Evolutionary conservation across 805 yeast species (phyloP).

Genomic region (Wickerhamiella shivajii): DNA sequence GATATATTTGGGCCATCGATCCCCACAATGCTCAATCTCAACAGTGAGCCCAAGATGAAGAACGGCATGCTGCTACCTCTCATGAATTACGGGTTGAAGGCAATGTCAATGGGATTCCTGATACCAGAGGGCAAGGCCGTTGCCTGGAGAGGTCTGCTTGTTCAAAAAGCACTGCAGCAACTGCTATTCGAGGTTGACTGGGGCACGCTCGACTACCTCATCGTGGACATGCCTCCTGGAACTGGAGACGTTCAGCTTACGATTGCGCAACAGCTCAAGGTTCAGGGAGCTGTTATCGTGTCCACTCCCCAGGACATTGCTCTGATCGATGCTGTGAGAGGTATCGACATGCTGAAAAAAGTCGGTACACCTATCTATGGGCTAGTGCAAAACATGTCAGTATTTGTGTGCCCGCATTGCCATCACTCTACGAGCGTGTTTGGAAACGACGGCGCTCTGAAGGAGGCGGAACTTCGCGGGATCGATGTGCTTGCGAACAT

Average conservation of each 20-base stretch:
- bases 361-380: slow-evolving; percentile 63
- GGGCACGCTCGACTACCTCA: slow-evolving; percentile 49
- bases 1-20: slow-evolving; percentile 79
- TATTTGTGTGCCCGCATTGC: slow-evolving; percentile 62
- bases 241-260: slow-evolving; percentile 82
- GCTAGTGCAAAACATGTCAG: slow-evolving; percentile 71
- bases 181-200: slow-evolving; percentile 71
- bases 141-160: slow-evolving; percentile 79
- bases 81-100: slow-evolving; percentile 56
- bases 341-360: slow-evolving; percentile 62
- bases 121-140: slow-evolving; percentile 49
- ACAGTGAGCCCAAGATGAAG: slow-evolving; percentile 53
- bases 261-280: slow-evolving; percentile 58
- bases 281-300: slow-evolving; percentile 70
- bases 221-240: slow-evolving; percentile 83
- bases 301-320: slow-evolving; percentile 84
- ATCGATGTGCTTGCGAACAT: slow-evolving; percentile 47
- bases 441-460: slow-evolving; percentile 48
- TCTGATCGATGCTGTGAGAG: slow-evolving; percentile 62
- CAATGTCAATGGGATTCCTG: slow-evolving; percentile 84
- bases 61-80: slow-evolving; percentile 49
- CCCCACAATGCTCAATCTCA: slow-evolving; percentile 53
- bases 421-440: slow-evolving; percentile 58
- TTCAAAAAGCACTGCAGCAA: slow-evolving; percentile 76
- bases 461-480: slow-evolving; percentile 34